These are phyloP conservation scores for Macroventuria anomochaeta DNA, from an alignment of 2,329 filamentous ascomycete species.

Conservation along the genomic window DNA sequence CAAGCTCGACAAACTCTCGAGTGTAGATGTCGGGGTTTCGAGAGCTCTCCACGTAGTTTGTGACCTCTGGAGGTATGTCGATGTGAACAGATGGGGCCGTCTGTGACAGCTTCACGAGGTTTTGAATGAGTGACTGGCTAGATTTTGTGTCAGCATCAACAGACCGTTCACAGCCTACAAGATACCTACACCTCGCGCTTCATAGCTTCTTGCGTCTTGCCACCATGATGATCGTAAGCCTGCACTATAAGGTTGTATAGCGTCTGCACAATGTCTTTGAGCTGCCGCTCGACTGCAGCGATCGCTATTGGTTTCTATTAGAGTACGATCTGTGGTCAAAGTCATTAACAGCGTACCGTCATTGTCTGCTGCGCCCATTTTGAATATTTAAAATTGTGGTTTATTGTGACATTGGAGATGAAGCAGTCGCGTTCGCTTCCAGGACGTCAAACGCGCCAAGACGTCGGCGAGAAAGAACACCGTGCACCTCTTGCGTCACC, in stretches of 20 bases:
- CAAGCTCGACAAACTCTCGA: conserved; percentile 68
- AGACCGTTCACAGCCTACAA: background rate
- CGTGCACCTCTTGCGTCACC: conserved; percentile 25
- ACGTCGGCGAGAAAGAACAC: conserved; percentile 23
- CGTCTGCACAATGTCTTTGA: conserved; percentile 67
- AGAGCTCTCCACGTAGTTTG: conserved; percentile 67
- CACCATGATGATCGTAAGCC: conserved; percentile 65
- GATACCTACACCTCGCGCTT: conserved; percentile 61
- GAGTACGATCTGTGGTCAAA: background rate
- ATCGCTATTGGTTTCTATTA: conserved; percentile 20
- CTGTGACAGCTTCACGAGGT: conserved; percentile 60
- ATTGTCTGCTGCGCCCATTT: conserved; percentile 3
- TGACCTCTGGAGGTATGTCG: conserved; percentile 66
- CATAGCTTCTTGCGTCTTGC: conserved; percentile 63
- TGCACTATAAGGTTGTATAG: conserved; percentile 66
- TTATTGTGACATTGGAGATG: background rate
- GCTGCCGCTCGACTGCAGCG: conserved; percentile 53
- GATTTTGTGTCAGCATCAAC: background rate
- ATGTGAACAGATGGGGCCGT: conserved; percentile 58
- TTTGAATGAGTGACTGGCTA: conserved; percentile 60
- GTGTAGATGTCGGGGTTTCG: conserved; percentile 73
- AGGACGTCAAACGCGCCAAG: conserved; percentile 20
- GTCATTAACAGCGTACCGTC: background rate
- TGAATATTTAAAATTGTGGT: too few species aligned
- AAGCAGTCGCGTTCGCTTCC: background rate